phyloP scores from a whole-genome alignment of 2,329 filamentous ascomycete genomes.

The Monosporascus ibericus region DNA sequence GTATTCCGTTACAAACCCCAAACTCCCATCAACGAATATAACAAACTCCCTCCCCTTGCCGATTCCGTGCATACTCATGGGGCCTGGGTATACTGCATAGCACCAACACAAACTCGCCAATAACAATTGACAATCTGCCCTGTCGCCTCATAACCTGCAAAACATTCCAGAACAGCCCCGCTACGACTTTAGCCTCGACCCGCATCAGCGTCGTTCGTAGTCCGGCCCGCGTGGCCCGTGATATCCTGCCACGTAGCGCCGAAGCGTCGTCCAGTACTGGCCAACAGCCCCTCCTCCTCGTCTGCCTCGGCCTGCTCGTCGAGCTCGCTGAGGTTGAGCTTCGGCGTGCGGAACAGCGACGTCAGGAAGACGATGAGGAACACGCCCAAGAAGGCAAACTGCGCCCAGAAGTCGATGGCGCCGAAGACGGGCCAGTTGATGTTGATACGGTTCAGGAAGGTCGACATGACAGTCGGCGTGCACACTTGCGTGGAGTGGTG shows the following conservation, averaged over 20 bases:
- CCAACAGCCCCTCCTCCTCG: constrained; percentile 87
- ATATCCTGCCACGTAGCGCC: constrained; percentile 87
- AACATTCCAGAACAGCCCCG: constrained; percentile 1
- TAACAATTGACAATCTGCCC: neutral
- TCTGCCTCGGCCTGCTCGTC: constrained; percentile 88
- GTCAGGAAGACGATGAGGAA: constrained; percentile 79
- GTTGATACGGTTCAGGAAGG: constrained; percentile 86
- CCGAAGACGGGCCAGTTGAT: constrained; percentile 96
- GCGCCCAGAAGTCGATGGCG: constrained; percentile 88
- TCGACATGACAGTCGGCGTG: constrained; percentile 85
- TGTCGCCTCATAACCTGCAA: neutral
- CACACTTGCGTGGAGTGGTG: constrained; percentile 73
- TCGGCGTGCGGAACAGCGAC: constrained; percentile 73
- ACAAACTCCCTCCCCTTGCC: too few relatives aligned
- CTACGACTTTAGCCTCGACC: too few relatives aligned
- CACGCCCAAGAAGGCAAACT: constrained; percentile 82
- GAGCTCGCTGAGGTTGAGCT: constrained; percentile 66
- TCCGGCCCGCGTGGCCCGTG: constrained; percentile 40
- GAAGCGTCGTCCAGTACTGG: constrained; percentile 74
- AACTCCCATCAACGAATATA: too few relatives aligned
- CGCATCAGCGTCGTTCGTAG: too few relatives aligned
- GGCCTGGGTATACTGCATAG: neutral
- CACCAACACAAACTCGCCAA: neutral
- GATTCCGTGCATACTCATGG: neutral
- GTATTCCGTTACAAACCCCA: too few relatives aligned